phyloP scores from a whole-genome alignment of 2,329 filamentous ascomycete species.

The Trichoderma semiorbis region DNA sequence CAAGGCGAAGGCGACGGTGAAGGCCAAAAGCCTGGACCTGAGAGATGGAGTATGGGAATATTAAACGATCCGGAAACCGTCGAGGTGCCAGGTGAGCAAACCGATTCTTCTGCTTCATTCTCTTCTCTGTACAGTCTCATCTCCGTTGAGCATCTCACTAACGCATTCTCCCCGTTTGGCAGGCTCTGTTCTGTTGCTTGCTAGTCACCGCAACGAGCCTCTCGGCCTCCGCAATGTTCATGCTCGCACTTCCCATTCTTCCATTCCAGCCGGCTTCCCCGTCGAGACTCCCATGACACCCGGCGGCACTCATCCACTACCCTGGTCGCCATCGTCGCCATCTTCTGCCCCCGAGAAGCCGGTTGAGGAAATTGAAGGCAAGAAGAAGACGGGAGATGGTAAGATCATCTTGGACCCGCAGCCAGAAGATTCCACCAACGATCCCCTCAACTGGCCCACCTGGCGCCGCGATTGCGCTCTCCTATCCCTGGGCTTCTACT shows the following conservation, averaged over 20 bases:
- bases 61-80: conserved; percentile 77
- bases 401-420: conserved; percentile 86
- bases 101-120: neutral
- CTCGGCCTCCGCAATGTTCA: conserved; percentile 57
- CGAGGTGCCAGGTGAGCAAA: conserved; percentile 72
- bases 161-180: neutral
- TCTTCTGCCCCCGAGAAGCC: conserved; percentile 10
- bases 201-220: conserved; percentile 54
- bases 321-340: neutral
- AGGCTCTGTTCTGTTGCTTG: conserved; percentile 59
- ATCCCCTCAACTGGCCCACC: conserved; percentile 86
- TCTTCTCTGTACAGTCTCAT: neutral
- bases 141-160: neutral
- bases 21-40: conserved; percentile 15
- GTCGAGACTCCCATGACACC: conserved; percentile 35
- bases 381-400: conserved; percentile 78
- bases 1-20: neutral
- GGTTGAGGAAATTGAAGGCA: conserved; percentile 34
- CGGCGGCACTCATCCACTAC: conserved; percentile 21
- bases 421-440: conserved; percentile 84
- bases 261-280: conserved; percentile 46
- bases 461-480: conserved; percentile 79
- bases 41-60: conserved; percentile 69
- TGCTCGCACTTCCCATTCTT: conserved; percentile 56
- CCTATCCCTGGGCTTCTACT: conserved; percentile 83